Evolutionary conservation across 352 stramenopile species (phyloP).

Genomic region (Pythium volutum): DNA sequence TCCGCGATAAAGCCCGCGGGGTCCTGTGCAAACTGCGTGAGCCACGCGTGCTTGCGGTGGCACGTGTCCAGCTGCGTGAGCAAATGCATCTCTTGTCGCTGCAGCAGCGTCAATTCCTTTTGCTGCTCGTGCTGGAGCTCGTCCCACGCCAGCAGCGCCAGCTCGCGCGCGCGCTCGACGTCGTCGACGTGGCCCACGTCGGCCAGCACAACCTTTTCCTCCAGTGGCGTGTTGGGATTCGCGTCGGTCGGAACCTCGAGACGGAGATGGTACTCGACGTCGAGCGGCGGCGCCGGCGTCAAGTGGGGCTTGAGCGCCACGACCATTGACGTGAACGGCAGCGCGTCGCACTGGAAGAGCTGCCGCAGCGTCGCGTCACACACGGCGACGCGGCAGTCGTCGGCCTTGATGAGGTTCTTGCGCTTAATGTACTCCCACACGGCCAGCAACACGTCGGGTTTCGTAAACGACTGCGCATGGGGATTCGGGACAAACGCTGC

Average conservation of each 20-base stretch:
- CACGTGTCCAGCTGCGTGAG: slow-evolving; percentile 45
- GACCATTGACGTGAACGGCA: slow-evolving; percentile 69
- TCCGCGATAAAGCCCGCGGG: slow-evolving; percentile 63
- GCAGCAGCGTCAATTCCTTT: slow-evolving; percentile 56
- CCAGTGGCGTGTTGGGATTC: slow-evolving; percentile 27
- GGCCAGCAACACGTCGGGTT: slow-evolving; percentile 70
- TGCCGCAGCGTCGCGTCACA: slow-evolving; percentile 51
- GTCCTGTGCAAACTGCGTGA: slow-evolving; percentile 61
- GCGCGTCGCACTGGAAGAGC: slow-evolving; percentile 62
- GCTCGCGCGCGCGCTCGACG: slow-evolving; percentile 35
- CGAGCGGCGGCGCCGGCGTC: slow-evolving; percentile 44
- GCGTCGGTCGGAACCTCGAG: slow-evolving; percentile 26
- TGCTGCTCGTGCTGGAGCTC: slow-evolving; percentile 66
- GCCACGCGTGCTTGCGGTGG: slow-evolving; percentile 62
- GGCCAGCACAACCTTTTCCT: slow-evolving; percentile 59
- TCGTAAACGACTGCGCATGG: slow-evolving; percentile 48
- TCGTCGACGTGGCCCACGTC: slow-evolving; percentile 55
- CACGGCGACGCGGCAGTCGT: slow-evolving; percentile 69
- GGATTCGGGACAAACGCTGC: slow-evolving; percentile 33
- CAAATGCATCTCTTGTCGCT: slow-evolving; percentile 55
- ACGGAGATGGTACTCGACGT: slow-evolving; percentile 63
- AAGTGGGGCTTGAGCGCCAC: slow-evolving; percentile 66
- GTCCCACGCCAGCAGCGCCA: slow-evolving; percentile 47
- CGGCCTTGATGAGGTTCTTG: slow-evolving; percentile 74
- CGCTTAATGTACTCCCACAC: slow-evolving; percentile 80